These are phyloP conservation scores for Entomortierella chlamydospora DNA, from an alignment of 192 early-diverging fungal species.

Conservation along the genomic window DNA sequence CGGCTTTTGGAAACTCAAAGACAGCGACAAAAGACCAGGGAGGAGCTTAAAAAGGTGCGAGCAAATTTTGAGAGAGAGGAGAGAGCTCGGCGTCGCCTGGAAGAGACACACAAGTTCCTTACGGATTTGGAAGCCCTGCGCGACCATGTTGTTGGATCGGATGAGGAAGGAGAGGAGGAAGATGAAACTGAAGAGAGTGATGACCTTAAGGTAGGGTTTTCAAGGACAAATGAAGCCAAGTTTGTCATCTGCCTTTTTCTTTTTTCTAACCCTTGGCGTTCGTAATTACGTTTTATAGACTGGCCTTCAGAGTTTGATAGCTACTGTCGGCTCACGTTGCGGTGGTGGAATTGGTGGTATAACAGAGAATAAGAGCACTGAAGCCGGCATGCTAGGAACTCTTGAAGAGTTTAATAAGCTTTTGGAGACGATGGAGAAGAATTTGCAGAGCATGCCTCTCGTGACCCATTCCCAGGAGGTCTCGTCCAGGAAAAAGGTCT, in stretches of 20 bases:
- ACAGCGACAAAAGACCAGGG: conserved; percentile 18
- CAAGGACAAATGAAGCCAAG: background rate
- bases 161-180: conserved; percentile 14
- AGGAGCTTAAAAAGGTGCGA: conserved; percentile 28
- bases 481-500: background rate
- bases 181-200: background rate
- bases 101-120: conserved; percentile 47
- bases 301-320: conserved; percentile 39
- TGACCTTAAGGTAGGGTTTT: conserved; percentile 10
- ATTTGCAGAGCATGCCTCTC: conserved; percentile 1
- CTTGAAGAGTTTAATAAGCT: conserved; percentile 39
- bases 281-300: conserved; percentile 14
- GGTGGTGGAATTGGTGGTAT: background rate
- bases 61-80: conserved; percentile 39
- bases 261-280: background rate
- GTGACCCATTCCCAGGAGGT: conserved; percentile 9
- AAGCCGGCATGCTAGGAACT: conserved; percentile 28
- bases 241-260: background rate
- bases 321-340: conserved; percentile 31
- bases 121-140: conserved; percentile 44
- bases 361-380: background rate
- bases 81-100: conserved; percentile 29
- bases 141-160: conserved; percentile 21
- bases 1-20: conserved; percentile 38
- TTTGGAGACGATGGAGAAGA: conserved; percentile 25